Percentiles rank a stretch among this genome's conserved stretches.
Evolutionary conservation across 768 basidiomycete genomes (phyloP).

Genomic region (Russula abietina): DNA sequence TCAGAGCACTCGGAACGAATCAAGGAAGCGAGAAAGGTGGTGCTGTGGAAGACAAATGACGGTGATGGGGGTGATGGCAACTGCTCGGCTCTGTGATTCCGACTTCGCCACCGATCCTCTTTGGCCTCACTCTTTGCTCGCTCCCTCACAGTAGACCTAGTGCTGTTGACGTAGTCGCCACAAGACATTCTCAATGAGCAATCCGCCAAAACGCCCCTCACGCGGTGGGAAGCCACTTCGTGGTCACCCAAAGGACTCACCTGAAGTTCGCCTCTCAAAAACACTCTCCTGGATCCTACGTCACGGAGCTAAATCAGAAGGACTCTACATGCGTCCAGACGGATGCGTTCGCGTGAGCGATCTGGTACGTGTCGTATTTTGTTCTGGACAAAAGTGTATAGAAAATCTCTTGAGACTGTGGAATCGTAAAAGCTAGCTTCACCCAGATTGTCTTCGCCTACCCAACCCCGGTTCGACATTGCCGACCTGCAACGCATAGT

Average conservation of each 20-base stretch:
- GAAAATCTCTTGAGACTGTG: conserved; percentile 2
- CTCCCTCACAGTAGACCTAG: neutral
- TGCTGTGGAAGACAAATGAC: neutral
- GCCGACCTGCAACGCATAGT: conserved; percentile 56
- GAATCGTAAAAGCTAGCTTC: conserved; percentile 49
- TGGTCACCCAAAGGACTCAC: conserved; percentile 57
- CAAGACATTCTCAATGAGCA: neutral
- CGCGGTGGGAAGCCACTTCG: conserved; percentile 40
- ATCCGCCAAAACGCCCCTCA: conserved; percentile 9
- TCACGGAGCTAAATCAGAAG: conserved; percentile 77
- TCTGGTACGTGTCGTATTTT: conserved; percentile 53
- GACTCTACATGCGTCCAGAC: conserved; percentile 69
- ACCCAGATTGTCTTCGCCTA: conserved; percentile 50
- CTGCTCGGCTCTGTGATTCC: neutral
- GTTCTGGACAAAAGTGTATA: neutral
- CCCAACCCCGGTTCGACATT: conserved; percentile 47
- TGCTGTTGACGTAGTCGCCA: neutral
- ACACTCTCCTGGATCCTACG: conserved; percentile 88
- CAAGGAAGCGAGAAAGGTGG: neutral
- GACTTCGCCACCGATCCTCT: neutral
- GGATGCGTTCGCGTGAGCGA: conserved; percentile 81
- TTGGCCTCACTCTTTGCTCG: neutral
- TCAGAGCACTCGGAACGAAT: neutral
- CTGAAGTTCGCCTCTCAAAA: conserved; percentile 71
- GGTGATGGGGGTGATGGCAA: neutral